Percentiles rank a stretch among this genome's conserved stretches.
phyloP scores from a whole-genome alignment of 2,329 filamentous ascomycete species.

The Didymella exigua region DNA sequence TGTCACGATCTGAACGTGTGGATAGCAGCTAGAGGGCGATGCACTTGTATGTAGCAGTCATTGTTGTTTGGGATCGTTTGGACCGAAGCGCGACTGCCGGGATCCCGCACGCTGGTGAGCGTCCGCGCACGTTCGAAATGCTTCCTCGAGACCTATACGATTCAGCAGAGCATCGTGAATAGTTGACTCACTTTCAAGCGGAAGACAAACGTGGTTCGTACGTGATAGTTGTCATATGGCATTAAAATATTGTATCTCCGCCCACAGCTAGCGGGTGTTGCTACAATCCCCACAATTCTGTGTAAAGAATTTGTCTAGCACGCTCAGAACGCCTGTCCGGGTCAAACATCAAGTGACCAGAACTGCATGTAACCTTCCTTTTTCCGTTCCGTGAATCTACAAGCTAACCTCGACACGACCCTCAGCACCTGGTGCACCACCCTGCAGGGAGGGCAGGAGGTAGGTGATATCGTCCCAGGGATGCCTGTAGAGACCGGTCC shows the following conservation, averaged over 20 bases:
- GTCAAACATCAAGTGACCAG: conserved; percentile 32
- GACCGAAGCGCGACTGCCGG: not conserved
- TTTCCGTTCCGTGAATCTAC: conserved; percentile 38
- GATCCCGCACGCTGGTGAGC: too few relatives aligned
- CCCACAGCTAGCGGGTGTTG: conserved; percentile 39
- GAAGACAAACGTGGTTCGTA: not conserved
- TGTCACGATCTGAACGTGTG: too few relatives aligned
- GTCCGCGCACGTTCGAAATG: too few relatives aligned
- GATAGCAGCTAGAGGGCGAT: too few relatives aligned
- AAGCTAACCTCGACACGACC: conserved; percentile 51
- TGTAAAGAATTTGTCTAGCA: conserved; percentile 36
- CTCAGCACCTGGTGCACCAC: conserved; percentile 48
- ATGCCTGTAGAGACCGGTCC: conserved; percentile 95
- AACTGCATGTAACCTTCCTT: conserved; percentile 35
- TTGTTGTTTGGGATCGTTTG: not conserved
- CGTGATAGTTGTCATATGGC: conserved; percentile 28
- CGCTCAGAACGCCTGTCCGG: conserved; percentile 39
- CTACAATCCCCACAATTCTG: conserved; percentile 36
- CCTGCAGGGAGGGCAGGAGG: conserved; percentile 48
- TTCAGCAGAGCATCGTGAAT: not conserved
- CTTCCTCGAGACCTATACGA: not conserved
- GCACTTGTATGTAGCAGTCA: not conserved
- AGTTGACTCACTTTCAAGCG: not conserved
- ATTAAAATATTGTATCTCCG: conserved; percentile 42
- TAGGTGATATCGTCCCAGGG: conserved; percentile 73